Conservation (phyloP, 257 asterid genomes). For the Nicotiana obtusifolia region DNA sequence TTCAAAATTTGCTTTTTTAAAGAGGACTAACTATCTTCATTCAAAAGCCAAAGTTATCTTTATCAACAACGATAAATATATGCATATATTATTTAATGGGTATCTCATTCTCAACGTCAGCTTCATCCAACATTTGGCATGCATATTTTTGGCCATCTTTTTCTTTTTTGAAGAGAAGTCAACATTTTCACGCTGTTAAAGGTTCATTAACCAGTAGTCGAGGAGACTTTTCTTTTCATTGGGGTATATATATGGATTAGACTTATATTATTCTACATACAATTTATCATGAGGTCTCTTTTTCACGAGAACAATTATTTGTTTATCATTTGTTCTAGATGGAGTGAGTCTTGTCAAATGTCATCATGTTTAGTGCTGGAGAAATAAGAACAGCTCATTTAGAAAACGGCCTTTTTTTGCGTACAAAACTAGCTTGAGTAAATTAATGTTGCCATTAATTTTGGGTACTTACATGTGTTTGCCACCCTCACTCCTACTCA, state of each 20-base stretch:
- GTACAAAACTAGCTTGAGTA: too few relatives aligned
- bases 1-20: neutral
- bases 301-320: neutral
- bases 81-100: neutral
- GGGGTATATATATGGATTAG: neutral
- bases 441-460: too few relatives aligned
- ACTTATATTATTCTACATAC: neutral
- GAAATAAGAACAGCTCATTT: too few relatives aligned
- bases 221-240: neutral
- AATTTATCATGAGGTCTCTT: neutral
- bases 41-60: neutral
- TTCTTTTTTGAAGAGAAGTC: neutral
- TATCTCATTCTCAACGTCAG: neutral
- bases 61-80: neutral
- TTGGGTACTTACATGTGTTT: too few relatives aligned
- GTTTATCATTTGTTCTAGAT: constrained; percentile 3
- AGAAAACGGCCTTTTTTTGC: too few relatives aligned
- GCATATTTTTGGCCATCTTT: neutral
- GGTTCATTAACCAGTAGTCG: neutral
- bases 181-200: constrained; percentile 7
- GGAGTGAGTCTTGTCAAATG: neutral
- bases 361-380: too few relatives aligned
- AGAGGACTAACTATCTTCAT: neutral
- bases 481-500: too few relatives aligned
- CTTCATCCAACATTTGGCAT: constrained; percentile 7